Base-by-base conservation (phyloP, 768 basidiomycete species). In the Daedaleopsis sinensis region DNA sequence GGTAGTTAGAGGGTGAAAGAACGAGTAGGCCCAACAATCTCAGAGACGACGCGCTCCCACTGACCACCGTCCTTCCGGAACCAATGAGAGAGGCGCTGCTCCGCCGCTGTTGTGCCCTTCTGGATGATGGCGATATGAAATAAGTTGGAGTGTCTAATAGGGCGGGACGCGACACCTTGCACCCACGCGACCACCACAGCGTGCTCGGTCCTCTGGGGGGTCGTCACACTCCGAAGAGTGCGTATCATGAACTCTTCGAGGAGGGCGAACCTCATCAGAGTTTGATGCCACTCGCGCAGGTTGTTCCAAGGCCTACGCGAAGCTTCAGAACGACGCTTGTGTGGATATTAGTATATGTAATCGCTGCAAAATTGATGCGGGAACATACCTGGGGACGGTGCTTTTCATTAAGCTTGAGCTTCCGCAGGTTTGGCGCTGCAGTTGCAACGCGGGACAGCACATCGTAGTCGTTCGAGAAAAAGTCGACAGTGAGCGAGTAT, bases 371-470 rank as follows among this genome's bases (percentile, higher is more conserved):
- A n/a, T n/a, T n/a, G n/a, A n/a, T n/a, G n/a, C 21, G 44, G n/a
- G 9, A 46, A 16, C 51, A 11, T 37, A 52, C 51, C 32, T 37
- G 51, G 2, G 51, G 13, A 18, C 51, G 19, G 5, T 1, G 51
- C 35, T 59, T 59, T 44, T 59, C 58, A 23, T 36, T 47, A 1
- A 59, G 44, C 36, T 48, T 59, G 21, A 59, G 58, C 52, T 53
- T 54, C 18, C 52, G 50, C 35, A 59, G 24, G 43, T 37, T 47
- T 1, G 58, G 58, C 7, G 36, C 19, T 18, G 52, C 35, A 4
- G n/a, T 6, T 9, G 46, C 52, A 6, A 59, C 19, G 23, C 36
- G 51, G 4, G 37, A 0, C 7, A 59, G 44, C 1, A 54, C n/a
- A 46, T 59, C 52, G 37, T 53, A 48, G 27, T 59, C 58, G 44